Base-by-base conservation (phyloP, 129 eudicot genomes). In the Helianthus tuberosus region DNA sequence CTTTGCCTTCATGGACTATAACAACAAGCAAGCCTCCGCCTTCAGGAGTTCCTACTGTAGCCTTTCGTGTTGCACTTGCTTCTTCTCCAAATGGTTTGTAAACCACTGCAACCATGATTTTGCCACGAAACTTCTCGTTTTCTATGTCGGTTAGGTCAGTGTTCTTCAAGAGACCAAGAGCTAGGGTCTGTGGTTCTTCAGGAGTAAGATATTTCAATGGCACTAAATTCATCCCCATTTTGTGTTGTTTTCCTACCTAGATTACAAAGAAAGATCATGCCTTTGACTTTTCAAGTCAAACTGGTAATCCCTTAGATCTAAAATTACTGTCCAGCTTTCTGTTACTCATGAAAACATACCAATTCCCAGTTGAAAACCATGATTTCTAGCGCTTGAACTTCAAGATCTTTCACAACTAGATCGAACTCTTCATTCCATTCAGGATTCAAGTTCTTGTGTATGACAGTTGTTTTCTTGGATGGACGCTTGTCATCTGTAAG, bases 371-470 rank as follows among this genome's bases (percentile, higher is more conserved):
- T 96, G 38, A 75, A 89, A 35, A 93, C 90, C 72, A 54, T 5
- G 51, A 89, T 38, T 69, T 89, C 90, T 68, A 93, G 48, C 66
- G 69, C 80, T 79, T 93, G 96, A 67, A 81, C 64, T 82, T 89
- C 87, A 0, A 96, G 98, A 70, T 89, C 95, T 78, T 88, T 89
- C 1, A 89, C 90, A 46, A 83, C 86, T 32, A 93, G 62, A 60
- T 51, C 82, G 57, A 93, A 93, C 60, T 93, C 98, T 73, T 93
- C 96, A 29, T 93, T 93, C 98, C 98, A 93, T 80, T 89, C 98
- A 11, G 98, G 98, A 80, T 93, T 89, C 86, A 93, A 82, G 75
- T 86, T 93, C 73, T 89, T 93, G 77, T 82, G 83, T 64, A 87
- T 93, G 13, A 93, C 96, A 0, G 87, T 82, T 15, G 96, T 93